These are phyloP conservation scores for Phaffomyces thermotolerans DNA, from an alignment of 805 yeast genomes.

Conservation along the genomic window DNA sequence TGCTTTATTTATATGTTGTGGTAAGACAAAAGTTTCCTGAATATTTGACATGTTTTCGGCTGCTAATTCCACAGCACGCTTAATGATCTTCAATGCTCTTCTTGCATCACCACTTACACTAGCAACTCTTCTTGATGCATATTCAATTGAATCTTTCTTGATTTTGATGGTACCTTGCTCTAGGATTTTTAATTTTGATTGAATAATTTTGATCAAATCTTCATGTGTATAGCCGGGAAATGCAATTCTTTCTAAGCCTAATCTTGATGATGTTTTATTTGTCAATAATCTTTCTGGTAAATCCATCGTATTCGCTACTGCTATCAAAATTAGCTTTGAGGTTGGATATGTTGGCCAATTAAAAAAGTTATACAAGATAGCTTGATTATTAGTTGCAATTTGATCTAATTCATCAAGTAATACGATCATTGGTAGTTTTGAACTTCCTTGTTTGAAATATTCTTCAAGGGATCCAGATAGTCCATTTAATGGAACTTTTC, in stretches of 20 bases:
- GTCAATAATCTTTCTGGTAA: constrained; percentile 83
- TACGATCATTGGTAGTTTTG: constrained; percentile 45
- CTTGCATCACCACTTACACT: constrained; percentile 97
- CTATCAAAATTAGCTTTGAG: constrained; percentile 79
- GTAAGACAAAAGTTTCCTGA: constrained; percentile 46
- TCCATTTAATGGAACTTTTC: constrained; percentile 54
- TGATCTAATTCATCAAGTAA: constrained; percentile 92
- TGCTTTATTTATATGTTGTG: constrained; percentile 71
- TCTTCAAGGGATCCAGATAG: constrained; percentile 45
- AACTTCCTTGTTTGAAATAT: constrained; percentile 41
- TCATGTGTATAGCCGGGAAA: constrained; percentile 83
- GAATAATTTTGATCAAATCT: constrained; percentile 70
- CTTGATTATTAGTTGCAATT: constrained; percentile 72
- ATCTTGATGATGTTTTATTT: constrained; percentile 83
- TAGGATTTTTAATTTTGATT: constrained; percentile 52
- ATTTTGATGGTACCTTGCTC: constrained; percentile 29
- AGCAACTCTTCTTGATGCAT: constrained; percentile 90
- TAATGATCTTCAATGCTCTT: constrained; percentile 79
- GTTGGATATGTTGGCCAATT: constrained; percentile 89
- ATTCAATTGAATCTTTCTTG: constrained; percentile 73
- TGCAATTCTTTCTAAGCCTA: constrained; percentile 81
- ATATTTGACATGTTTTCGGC: constrained; percentile 11
- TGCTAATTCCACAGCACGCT: constrained; percentile 85
- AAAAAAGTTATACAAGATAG: constrained; percentile 90
- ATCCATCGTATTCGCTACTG: constrained; percentile 97